Percentiles rank a stretch among this genome's conserved stretches.
Evolutionary conservation across 2,329 filamentous ascomycete species (phyloP).

Genomic region (Trichoderma cornu-damae): DNA sequence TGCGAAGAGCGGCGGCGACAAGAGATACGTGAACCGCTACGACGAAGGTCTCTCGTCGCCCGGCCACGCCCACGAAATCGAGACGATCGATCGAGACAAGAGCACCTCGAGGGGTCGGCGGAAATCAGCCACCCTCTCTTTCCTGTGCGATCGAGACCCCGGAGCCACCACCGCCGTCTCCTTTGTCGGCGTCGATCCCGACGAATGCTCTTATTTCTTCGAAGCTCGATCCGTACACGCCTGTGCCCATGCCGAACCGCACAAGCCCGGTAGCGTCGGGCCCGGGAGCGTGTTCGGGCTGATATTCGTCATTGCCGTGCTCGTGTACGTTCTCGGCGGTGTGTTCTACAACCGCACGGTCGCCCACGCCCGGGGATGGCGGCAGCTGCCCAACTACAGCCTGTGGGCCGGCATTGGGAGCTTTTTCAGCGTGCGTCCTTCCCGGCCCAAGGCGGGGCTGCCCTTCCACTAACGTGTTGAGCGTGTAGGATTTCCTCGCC

Average conservation of each 20-base stretch:
- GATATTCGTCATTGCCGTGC: constrained; percentile 68
- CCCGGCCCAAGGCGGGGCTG: constrained; percentile 29
- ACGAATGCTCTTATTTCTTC: constrained; percentile 94
- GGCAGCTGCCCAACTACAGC: constrained; percentile 88
- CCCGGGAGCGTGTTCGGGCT: constrained; percentile 79
- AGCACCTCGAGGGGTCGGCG: constrained; percentile 36
- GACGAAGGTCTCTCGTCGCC: not conserved
- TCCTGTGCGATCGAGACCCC: constrained; percentile 85
- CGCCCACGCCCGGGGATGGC: constrained; percentile 89
- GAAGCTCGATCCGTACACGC: constrained; percentile 82
- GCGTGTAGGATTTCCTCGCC: constrained; percentile 56
- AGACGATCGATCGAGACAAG: constrained; percentile 31
- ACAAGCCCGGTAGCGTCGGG: constrained; percentile 66
- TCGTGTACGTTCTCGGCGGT: constrained; percentile 87
- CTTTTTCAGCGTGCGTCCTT: constrained; percentile 63
- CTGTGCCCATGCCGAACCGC: constrained; percentile 62
- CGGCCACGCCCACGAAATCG: constrained; percentile 17
- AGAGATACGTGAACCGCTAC: not conserved
- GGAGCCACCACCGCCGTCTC: constrained; percentile 65
- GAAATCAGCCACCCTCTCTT: constrained; percentile 85
- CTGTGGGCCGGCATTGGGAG: constrained; percentile 85
- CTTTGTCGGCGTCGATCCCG: constrained; percentile 76
- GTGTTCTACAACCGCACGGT: constrained; percentile 95
- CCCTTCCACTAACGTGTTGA: constrained; percentile 28
- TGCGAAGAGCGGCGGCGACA: constrained; percentile 26